Percentiles rank a stretch among this genome's conserved stretches.
These are phyloP conservation scores for Vinca minor DNA, from an alignment of 257 asterid genomes.

Conservation along the genomic window DNA sequence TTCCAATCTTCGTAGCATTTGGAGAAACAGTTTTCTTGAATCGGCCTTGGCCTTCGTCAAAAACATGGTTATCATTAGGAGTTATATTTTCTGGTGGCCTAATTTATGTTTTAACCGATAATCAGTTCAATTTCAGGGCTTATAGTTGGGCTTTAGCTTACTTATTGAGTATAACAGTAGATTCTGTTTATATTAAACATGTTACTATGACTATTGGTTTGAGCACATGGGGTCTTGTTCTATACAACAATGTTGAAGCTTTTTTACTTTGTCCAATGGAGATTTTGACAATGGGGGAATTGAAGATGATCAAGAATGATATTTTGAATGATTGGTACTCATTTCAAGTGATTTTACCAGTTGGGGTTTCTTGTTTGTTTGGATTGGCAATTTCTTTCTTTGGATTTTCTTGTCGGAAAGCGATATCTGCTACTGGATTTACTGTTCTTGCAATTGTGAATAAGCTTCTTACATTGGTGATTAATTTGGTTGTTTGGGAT, in stretches of 20 bases:
- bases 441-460: conserved; percentile 90
- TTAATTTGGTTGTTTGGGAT: conserved; percentile 77
- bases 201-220: conserved; percentile 89
- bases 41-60: conserved; percentile 80
- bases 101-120: conserved; percentile 71
- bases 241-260: conserved; percentile 91
- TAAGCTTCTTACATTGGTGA: conserved; percentile 77
- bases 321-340: conserved; percentile 60
- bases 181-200: conserved; percentile 86
- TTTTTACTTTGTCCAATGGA: conserved; percentile 71
- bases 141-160: conserved; percentile 86
- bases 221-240: conserved; percentile 87
- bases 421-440: conserved; percentile 87
- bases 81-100: conserved; percentile 81
- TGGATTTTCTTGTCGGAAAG: conserved; percentile 83
- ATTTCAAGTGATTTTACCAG: conserved; percentile 62
- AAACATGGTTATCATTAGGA: conserved; percentile 64
- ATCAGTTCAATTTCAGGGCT: conserved; percentile 68
- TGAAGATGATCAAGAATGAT: conserved; percentile 72
- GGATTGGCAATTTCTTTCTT: conserved; percentile 85
- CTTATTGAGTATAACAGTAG: conserved; percentile 79
- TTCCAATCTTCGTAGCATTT: conserved; percentile 79
- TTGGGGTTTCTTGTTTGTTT: conserved; percentile 71
- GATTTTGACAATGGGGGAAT: conserved; percentile 79
- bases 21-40: conserved; percentile 79